phyloP scores from a whole-genome alignment of 768 basidiomycete genomes.

The Leccinellum albellum region DNA sequence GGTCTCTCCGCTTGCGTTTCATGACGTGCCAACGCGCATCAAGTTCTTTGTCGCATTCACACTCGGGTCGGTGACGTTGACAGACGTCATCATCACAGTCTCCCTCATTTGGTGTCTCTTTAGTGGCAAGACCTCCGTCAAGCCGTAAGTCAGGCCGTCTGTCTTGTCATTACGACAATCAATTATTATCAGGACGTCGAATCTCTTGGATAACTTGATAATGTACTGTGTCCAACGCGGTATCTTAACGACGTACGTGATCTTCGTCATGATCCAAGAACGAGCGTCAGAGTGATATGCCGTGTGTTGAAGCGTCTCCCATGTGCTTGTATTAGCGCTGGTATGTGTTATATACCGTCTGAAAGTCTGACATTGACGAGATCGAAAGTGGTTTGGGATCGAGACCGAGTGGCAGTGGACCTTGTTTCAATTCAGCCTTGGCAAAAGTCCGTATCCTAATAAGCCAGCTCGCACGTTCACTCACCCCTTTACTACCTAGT shows the following conservation, averaged over 20 bases:
- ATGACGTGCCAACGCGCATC: neutral
- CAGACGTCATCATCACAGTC: conserved; percentile 13
- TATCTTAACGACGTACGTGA: conserved; percentile 12
- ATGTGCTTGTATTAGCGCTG: conserved; percentile 4
- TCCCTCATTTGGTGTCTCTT: conserved; percentile 10
- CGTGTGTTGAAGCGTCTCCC: neutral
- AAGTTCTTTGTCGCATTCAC: conserved; percentile 8
- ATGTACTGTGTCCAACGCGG: conserved; percentile 14
- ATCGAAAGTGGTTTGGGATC: conserved; percentile 8
- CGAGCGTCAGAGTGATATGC: neutral
- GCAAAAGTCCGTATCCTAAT: conserved; percentile 2
- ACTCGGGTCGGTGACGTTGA: conserved; percentile 14
- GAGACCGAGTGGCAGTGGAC: conserved; percentile 2
- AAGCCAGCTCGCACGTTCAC: neutral
- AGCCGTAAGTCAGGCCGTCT: conserved; percentile 2
- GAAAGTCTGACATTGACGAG: neutral
- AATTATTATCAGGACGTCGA: neutral
- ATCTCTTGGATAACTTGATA: conserved; percentile 5
- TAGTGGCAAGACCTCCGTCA: neutral
- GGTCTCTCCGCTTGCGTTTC: neutral
- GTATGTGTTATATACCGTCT: neutral
- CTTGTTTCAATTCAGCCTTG: conserved; percentile 13
- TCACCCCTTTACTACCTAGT: neutral
- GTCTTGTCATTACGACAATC: neutral
- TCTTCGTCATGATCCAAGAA: too few relatives aligned